phyloP scores from a whole-genome alignment of 345 rosid genomes.

The thale cress (Arabidopsis thaliana) region TAIR10.1 NC_003075.7:13373501-13374000 shows the following conservation, averaged over 20 bases:
- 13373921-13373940: slow-evolving; percentile 33
- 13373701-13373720: slow-evolving; percentile 20
- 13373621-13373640: slow-evolving; percentile 81
- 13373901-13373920: slow-evolving; percentile 26
- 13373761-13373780: slow-evolving; percentile 36
- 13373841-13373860: slow-evolving; percentile 25
- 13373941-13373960: slow-evolving; percentile 18
- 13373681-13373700: slow-evolving; percentile 40
- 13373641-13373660: slow-evolving; percentile 72
- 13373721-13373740: slow-evolving; percentile 34
- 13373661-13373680: slow-evolving; percentile 46
- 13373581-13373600: slow-evolving; percentile 87
- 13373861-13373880: slow-evolving; percentile 11
- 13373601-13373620: slow-evolving; percentile 77
- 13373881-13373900: slow-evolving; percentile 17
- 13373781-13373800: slow-evolving; percentile 3
- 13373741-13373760: slow-evolving; percentile 13
- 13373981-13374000: slow-evolving; percentile 50
- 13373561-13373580: slow-evolving; percentile 96
- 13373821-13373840: slow-evolving; percentile 31
- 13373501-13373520: slow-evolving; percentile 1
- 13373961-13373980: slow-evolving; percentile 12
- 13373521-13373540: slow-evolving; percentile 44
- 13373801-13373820: slow-evolving; percentile 21
- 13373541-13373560: slow-evolving; percentile 81